phyloP scores from a whole-genome alignment of 805 yeast genomes.

The Torulaspora gathmanii region DNA sequence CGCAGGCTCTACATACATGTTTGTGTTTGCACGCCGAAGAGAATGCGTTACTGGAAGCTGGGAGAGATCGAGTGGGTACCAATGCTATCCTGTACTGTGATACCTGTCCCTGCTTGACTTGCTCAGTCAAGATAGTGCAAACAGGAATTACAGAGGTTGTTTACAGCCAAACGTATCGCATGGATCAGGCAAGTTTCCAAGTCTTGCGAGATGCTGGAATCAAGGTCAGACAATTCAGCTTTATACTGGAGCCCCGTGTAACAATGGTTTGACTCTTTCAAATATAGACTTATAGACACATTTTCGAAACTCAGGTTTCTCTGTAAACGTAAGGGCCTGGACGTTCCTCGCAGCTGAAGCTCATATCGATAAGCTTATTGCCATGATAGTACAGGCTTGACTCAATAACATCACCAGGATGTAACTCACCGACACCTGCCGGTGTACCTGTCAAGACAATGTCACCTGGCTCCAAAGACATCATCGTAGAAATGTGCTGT shows the following conservation, averaged over 20 bases:
- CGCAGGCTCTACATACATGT: slow-evolving; percentile 77
- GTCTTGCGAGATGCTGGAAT: slow-evolving; percentile 76
- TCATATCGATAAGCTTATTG: slow-evolving; percentile 46
- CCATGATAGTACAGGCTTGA: slow-evolving; percentile 61
- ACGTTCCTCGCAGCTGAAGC: slow-evolving; percentile 40
- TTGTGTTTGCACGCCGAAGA: slow-evolving; percentile 96
- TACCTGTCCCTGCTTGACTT: slow-evolving; percentile 95
- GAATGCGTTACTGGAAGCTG: slow-evolving; percentile 90
- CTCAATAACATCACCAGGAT: slow-evolving; percentile 70
- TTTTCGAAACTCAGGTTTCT: slow-evolving; percentile 33
- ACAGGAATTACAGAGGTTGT: slow-evolving; percentile 88
- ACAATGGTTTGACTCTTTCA: slow-evolving; percentile 15
- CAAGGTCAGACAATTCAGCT: slow-evolving; percentile 54
- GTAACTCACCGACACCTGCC: slow-evolving; percentile 85
- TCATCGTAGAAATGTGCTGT: slow-evolving; percentile 75
- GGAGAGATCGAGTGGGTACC: slow-evolving; percentile 72
- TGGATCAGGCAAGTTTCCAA: slow-evolving; percentile 74
- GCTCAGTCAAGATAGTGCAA: slow-evolving; percentile 92
- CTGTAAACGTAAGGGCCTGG: slow-evolving; percentile 58
- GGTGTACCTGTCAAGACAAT: slow-evolving; percentile 94
- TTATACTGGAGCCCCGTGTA: slow-evolving; percentile 28
- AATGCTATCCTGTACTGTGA: slow-evolving; percentile 78
- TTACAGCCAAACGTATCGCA: slow-evolving; percentile 84
- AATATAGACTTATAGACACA: slow-evolving; percentile 3
- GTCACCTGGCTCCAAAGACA: slow-evolving; percentile 90